A percentile compares a stretch with the other conserved stretches of the same genome.
Evolutionary conservation across 208 protist genomes (phyloP).

Genomic region (Leptomonas pyrrhocoris): DNA sequence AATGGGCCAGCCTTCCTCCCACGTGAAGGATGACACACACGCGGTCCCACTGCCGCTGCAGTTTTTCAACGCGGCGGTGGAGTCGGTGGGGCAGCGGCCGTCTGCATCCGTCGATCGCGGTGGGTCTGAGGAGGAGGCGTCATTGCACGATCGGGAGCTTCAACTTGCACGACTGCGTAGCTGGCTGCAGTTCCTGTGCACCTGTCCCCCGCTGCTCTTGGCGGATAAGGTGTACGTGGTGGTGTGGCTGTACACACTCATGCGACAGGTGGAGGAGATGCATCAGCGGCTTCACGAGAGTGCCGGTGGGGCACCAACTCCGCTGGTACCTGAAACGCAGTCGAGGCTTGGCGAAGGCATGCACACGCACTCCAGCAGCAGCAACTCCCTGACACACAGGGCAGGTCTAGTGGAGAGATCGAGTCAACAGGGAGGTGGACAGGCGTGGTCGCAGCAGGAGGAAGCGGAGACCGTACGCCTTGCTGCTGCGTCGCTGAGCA

Average conservation of each 20-base stretch:
- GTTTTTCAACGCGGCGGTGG: too few relatives aligned
- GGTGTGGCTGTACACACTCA: slow-evolving; percentile 28
- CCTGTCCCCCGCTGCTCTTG: slow-evolving; percentile 12
- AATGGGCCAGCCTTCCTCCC: not conserved
- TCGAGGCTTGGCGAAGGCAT: not conserved
- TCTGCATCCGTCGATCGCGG: too few relatives aligned
- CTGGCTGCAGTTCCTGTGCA: slow-evolving; percentile 22
- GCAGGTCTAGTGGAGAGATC: not conserved
- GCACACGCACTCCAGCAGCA: not conserved
- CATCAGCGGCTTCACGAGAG: not conserved
- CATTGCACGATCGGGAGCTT: not conserved
- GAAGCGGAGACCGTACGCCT: slow-evolving; percentile 18
- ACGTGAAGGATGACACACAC: not conserved
- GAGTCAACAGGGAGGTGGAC: not conserved
- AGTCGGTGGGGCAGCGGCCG: too few relatives aligned
- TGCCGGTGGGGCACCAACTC: not conserved
- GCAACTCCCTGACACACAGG: not conserved
- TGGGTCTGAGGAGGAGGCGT: not conserved
- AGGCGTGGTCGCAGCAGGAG: not conserved
- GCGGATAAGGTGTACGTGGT: slow-evolving; percentile 14
- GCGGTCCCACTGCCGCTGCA: not conserved
- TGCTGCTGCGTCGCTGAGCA: slow-evolving; percentile 14
- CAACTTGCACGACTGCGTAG: slow-evolving; percentile 2
- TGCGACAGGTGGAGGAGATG: slow-evolving; percentile 32
- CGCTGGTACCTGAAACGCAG: too few relatives aligned